These are phyloP conservation scores for Lippia alba DNA, from an alignment of 305 asterid species.

Conservation along the genomic window DNA sequence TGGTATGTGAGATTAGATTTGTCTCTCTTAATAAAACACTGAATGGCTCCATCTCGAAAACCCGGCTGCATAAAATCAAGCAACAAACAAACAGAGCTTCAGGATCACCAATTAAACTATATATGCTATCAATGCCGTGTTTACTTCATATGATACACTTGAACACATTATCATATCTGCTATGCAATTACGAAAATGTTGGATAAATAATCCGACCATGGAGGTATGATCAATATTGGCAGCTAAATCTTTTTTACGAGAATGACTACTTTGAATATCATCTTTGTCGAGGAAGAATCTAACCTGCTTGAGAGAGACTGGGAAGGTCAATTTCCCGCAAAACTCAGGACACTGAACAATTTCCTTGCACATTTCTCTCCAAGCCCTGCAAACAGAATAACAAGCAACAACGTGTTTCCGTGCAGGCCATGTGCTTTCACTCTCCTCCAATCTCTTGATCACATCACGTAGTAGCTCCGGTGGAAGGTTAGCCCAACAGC, in stretches of 20 bases:
- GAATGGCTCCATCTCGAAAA: conserved; percentile 80
- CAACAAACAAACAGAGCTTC: conserved; percentile 24
- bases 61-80: conserved; percentile 66
- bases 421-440: conserved; percentile 87
- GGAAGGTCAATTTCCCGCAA: conserved; percentile 83
- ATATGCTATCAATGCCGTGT: conserved; percentile 18
- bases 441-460: conserved; percentile 79
- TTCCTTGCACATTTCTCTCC: conserved; percentile 93
- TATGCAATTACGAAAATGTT: too few species aligned
- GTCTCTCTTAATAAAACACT: conserved; percentile 89
- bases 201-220: too few species aligned
- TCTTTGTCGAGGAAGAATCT: neutral
- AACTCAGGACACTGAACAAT: conserved; percentile 71
- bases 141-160: neutral
- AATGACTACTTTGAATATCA: too few species aligned
- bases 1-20: conserved; percentile 81
- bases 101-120: conserved; percentile 7
- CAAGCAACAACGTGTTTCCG: conserved; percentile 85
- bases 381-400: conserved; percentile 80
- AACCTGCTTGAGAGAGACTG: conserved; percentile 90
- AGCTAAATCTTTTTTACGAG: neutral
- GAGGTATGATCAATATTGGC: too few species aligned
- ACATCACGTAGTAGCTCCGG: conserved; percentile 88
- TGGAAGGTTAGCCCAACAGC: conserved; percentile 92
- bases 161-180: neutral